Conservation (phyloP, 1,284 basidiomycete genomes). For the Abortiporus biennis region DNA sequence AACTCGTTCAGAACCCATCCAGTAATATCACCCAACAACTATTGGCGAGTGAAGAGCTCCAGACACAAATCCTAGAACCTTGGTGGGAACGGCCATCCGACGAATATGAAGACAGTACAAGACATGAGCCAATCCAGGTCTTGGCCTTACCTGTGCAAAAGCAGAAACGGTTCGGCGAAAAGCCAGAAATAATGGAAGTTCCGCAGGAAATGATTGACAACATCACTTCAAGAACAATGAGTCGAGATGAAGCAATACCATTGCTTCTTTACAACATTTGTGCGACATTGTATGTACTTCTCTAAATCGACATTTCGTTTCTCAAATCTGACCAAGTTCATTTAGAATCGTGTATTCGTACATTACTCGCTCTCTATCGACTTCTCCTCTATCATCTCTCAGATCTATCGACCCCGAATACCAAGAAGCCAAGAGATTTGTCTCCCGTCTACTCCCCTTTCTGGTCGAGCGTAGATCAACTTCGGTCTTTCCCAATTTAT, state of each 20-base stretch:
- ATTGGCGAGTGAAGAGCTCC: conserved; percentile 50
- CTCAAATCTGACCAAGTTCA: conserved; percentile 2
- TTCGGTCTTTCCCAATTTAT: conserved; percentile 39
- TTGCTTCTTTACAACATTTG: conserved; percentile 60
- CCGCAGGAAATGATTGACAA: conserved; percentile 42
- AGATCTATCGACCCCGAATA: conserved; percentile 33
- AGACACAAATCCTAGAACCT: conserved; percentile 19
- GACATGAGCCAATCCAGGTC: conserved; percentile 9
- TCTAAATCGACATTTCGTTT: not conserved
- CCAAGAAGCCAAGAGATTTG: conserved; percentile 36
- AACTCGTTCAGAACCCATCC: conserved; percentile 49
- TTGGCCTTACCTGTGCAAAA: conserved; percentile 7
- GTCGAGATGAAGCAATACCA: conserved; percentile 24
- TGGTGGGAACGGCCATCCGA: conserved; percentile 24
- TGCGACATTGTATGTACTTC: conserved; percentile 50
- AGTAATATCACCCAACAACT: conserved; percentile 53
- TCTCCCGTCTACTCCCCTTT: conserved; percentile 56
- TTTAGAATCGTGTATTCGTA: conserved; percentile 62
- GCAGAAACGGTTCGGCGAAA: conserved; percentile 26
- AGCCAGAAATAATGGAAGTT: conserved; percentile 43
- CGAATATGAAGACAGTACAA: not conserved
- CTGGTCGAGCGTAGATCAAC: conserved; percentile 50
- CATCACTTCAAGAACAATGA: conserved; percentile 29
- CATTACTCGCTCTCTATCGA: conserved; percentile 49
- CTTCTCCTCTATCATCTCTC: conserved; percentile 45